Evolutionary conservation across 2,329 filamentous ascomycete genomes (phyloP), one percentile per base, ranked within the genome.

Genomic region (Pestalotiopsis fici): DNA sequence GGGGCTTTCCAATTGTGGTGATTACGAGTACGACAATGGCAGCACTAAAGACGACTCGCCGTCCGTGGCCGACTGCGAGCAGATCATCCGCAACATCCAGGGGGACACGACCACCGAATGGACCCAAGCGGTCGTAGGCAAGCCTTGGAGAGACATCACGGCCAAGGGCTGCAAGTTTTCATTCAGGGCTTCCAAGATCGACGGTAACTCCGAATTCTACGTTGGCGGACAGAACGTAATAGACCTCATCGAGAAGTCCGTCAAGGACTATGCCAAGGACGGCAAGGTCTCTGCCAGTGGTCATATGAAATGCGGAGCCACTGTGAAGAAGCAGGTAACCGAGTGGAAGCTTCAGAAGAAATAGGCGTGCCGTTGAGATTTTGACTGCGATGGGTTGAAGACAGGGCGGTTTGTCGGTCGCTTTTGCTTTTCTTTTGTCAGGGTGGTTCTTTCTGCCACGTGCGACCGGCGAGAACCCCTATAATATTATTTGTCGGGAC

Each of bases 201-300:
- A 31, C 21, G 64, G 57, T 15, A 64, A 61, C 31, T 23, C 54
- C 47, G 18, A 64, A 35, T 39, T 61, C 18, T 2, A 60, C 5
- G 62, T 68, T 35, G 67, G 67, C 9, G 66, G 61, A 18, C 65
- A 68, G 27, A 65, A 66, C 55, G 66, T 68, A 54, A 61, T 66
- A 25, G 62, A 67, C 47, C 13, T 62, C 23, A 67, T 69, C 54
- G 21, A 65, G 6, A 18, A 27, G 4, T 15, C 55, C 6, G 27
- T 69, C 6, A 12, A 31, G 6, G 2, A 21, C 4, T 67, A 25
- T 31, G 28, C 43, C 21, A 25, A 2, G 18, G 18, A 55, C 7
- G 64, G 64, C 55, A 47, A 39, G 39, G 63, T 68, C 23, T 63
- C 56, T 39, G 43, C 43, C 66, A 59, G 43, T 43, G 66, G 64